Evolutionary conservation across 2,329 filamentous ascomycete species (phyloP), one percentile per base, ranked within the genome.

Genomic region (Herpotrichia juniperi): DNA sequence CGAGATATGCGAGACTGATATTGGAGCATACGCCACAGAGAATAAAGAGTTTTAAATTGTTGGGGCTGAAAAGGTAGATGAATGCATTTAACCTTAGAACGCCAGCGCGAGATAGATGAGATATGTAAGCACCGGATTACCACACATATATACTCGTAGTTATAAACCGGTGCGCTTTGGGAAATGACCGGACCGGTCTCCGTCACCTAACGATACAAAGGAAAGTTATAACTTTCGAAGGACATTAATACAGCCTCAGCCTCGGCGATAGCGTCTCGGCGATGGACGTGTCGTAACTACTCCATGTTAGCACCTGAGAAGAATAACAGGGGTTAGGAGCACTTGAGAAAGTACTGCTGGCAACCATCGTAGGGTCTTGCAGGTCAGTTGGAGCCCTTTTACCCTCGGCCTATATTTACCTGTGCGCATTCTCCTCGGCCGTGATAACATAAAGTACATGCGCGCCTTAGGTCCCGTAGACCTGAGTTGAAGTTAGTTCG

Each of bases 51-150:
- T 37, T 48, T 56, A 50, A 45, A 56, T 61, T 48, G 50, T 32
- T 45, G 50, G 53, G 56, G 48, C 46, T 51, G 30, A 52, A 42
- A 54, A 56, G 42, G 62, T 63, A 56, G 54, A 59, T 28, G 51
- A 28, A 46, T 16, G 47, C 31, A 51, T 66, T 68, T 68, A 69
- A 54, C 62, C 64, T 59, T 50, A 53, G 55, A 56, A 58, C 24
- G 47, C 55, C 50, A 54, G 57, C 51, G 45, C 39, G 34, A 48
- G 22, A 58, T 58, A 57, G n/a, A 58, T 57, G 53, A 53, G n/a
- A 28, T n/a, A 31, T 16, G 31, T 46, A 32, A 44, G 26, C 48
- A 24, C 26, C 25, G 30, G 43, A 51, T 32, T 51, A 42, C 51
- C 40, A 50, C 43, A 24, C 40, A 46, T 48, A 58, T 51, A 48